Conservation (phyloP, 2,329 filamentous ascomycete species). For the Fusarium aywerte region DNA sequence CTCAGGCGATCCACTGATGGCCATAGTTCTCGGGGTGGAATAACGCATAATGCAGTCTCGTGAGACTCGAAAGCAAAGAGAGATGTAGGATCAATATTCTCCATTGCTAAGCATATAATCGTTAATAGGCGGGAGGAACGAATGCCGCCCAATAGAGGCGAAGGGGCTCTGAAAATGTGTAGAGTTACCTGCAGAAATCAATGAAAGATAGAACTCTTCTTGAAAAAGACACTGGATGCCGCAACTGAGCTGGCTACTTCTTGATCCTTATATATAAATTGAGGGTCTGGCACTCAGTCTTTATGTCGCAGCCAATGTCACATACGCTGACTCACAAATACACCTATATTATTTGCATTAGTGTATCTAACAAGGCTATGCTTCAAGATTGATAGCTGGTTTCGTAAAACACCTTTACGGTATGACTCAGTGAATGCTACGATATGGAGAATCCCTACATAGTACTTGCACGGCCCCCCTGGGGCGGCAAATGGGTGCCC, state of each 20-base stretch:
- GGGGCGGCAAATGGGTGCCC: too few species aligned
- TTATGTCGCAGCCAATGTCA: background rate
- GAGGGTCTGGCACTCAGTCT: background rate
- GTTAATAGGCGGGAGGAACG: background rate
- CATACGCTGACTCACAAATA: slow-evolving; percentile 4
- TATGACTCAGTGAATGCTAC: background rate
- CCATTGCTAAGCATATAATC: slow-evolving; percentile 15
- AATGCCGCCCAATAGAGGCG: background rate
- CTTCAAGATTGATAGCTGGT: background rate
- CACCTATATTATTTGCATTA: background rate
- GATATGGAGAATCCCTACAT: background rate
- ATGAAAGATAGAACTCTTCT: background rate
- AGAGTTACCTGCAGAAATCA: background rate
- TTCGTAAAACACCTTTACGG: background rate
- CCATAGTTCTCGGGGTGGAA: slow-evolving; percentile 64
- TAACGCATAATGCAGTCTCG: slow-evolving; percentile 70
- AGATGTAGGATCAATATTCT: background rate
- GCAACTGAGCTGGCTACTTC: background rate
- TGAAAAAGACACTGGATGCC: background rate
- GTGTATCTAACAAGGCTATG: background rate
- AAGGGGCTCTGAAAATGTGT: background rate
- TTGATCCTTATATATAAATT: background rate
- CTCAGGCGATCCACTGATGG: slow-evolving; percentile 64
- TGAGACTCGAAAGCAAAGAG: slow-evolving; percentile 51
- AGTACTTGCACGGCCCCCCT: background rate